Percentiles rank a stretch among this genome's conserved stretches.
Evolutionary conservation across 2,329 filamentous ascomycete species (phyloP).

Genomic region (Calonectria henricotiae): DNA sequence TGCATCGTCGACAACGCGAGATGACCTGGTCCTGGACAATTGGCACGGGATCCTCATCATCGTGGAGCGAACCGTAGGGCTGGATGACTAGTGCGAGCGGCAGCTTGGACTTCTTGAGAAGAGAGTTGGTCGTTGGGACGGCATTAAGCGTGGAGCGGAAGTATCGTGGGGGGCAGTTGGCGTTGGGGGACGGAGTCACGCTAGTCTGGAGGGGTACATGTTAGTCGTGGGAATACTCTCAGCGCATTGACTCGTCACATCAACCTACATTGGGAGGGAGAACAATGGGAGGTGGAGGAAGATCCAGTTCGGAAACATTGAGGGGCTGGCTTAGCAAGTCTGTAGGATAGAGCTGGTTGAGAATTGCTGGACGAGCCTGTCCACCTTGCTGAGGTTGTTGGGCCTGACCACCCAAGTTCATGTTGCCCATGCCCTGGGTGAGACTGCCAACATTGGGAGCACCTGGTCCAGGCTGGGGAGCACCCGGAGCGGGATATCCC

Average conservation of each 20-base stretch:
- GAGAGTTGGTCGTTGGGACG: constrained; percentile 90
- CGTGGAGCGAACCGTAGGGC: constrained; percentile 93
- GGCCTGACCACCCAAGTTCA: constrained; percentile 77
- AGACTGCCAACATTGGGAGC: constrained; percentile 77
- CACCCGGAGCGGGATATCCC: constrained; percentile 74
- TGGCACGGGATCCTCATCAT: constrained; percentile 91
- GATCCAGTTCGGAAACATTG: constrained; percentile 92
- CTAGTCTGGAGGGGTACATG: constrained; percentile 74
- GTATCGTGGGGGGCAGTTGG: constrained; percentile 95
- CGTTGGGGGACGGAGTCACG: constrained; percentile 90
- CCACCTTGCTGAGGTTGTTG: constrained; percentile 62
- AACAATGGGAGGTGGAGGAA: constrained; percentile 91
- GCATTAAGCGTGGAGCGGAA: constrained; percentile 96
- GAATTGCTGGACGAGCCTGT: constrained; percentile 63
- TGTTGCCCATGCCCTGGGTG: constrained; percentile 88
- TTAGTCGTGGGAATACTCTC: constrained; percentile 57
- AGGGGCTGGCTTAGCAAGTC: constrained; percentile 95
- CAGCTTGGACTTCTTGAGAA: constrained; percentile 96
- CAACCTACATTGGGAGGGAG: constrained; percentile 89
- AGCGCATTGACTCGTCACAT: constrained; percentile 10
- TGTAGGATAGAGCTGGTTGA: constrained; percentile 94
- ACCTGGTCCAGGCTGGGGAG: constrained; percentile 47
- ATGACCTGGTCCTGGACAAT: constrained; percentile 98
- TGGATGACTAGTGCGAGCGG: constrained; percentile 97
- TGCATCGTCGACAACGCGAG: constrained; percentile 93